Conservation (phyloP, 257 asterid species). For the Ilex aquifolium region DNA sequence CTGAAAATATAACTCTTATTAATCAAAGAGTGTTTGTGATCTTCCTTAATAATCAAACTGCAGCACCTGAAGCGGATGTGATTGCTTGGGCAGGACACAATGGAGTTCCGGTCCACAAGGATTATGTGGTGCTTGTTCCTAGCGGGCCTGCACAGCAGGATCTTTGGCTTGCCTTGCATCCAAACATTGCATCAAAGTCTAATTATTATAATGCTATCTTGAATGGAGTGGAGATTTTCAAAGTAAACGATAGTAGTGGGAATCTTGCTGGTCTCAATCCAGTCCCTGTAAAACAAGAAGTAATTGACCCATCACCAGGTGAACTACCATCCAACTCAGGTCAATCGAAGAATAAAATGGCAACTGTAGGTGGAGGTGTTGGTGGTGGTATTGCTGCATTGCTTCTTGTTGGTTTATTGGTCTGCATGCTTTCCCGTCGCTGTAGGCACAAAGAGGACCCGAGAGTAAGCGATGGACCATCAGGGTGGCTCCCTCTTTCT, state of each 20-base stretch:
- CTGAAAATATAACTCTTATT: slow-evolving; percentile 13
- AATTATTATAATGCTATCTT: slow-evolving; percentile 62
- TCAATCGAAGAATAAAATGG: slow-evolving; percentile 27
- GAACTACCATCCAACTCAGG: slow-evolving; percentile 23
- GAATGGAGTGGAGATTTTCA: slow-evolving; percentile 82
- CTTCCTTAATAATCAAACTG: slow-evolving; percentile 41
- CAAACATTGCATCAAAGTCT: slow-evolving; percentile 25
- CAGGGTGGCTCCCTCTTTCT: slow-evolving; percentile 87
- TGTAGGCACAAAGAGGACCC: slow-evolving; percentile 47
- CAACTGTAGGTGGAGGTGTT: slow-evolving; percentile 66
- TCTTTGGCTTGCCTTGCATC: slow-evolving; percentile 72
- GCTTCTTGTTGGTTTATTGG: slow-evolving; percentile 48
- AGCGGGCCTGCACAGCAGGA: slow-evolving; percentile 53
- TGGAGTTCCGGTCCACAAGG: slow-evolving; percentile 53
- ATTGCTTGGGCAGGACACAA: slow-evolving; percentile 38
- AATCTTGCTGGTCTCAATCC: slow-evolving; percentile 92
- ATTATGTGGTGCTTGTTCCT: slow-evolving; percentile 54
- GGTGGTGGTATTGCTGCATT: slow-evolving; percentile 73
- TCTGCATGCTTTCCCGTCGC: slow-evolving; percentile 35
- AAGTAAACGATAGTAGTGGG: slow-evolving; percentile 43
- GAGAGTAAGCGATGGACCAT: slow-evolving; percentile 40
- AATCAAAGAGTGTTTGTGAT: slow-evolving; percentile 43
- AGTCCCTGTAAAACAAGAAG: slow-evolving; percentile 36
- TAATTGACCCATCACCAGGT: slow-evolving; percentile 13
- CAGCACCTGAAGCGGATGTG: slow-evolving; percentile 34